These are phyloP conservation scores for Neurospora sp. DNA, from an alignment of 495 filamentous ascomycete genomes.

Conservation along the genomic window DNA sequence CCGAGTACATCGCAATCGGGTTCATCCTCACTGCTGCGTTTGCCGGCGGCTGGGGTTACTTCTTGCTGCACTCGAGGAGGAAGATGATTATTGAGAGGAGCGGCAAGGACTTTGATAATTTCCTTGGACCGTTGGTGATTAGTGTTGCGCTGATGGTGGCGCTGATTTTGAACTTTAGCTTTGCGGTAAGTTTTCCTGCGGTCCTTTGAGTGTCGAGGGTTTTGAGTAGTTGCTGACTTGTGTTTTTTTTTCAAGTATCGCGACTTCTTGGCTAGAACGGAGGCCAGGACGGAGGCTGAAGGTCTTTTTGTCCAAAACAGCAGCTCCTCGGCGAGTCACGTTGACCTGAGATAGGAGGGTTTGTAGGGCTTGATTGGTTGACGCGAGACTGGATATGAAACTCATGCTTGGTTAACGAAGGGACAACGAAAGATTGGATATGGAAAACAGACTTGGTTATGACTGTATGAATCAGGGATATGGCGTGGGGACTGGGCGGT, in stretches of 20 bases:
- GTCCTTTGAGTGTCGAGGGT: not conserved
- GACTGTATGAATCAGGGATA: not conserved
- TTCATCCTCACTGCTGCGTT: conserved; percentile 78
- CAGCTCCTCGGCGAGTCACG: not conserved
- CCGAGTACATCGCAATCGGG: conserved; percentile 61
- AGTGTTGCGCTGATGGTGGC: conserved; percentile 69
- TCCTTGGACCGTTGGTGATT: conserved; percentile 72
- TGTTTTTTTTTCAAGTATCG: not conserved
- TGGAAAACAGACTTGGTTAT: not conserved
- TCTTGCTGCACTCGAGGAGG: conserved; percentile 63
- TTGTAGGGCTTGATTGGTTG: not conserved
- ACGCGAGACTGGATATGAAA: not conserved
- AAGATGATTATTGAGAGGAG: conserved; percentile 73
- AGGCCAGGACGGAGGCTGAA: not conserved
- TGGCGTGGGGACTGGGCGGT: not conserved
- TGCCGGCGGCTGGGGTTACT: conserved; percentile 78
- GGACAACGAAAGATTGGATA: not conserved
- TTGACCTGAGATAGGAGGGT: not conserved
- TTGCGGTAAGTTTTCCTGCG: conserved; percentile 45
- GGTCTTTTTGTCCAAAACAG: not conserved
- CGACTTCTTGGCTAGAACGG: not conserved
- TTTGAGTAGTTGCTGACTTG: not conserved
- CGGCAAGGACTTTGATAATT: conserved; percentile 85
- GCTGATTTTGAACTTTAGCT: conserved; percentile 76
- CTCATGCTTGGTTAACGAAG: not conserved